Conservation (phyloP, 768 basidiomycete species). For the Kondoa subrosea region DNA sequence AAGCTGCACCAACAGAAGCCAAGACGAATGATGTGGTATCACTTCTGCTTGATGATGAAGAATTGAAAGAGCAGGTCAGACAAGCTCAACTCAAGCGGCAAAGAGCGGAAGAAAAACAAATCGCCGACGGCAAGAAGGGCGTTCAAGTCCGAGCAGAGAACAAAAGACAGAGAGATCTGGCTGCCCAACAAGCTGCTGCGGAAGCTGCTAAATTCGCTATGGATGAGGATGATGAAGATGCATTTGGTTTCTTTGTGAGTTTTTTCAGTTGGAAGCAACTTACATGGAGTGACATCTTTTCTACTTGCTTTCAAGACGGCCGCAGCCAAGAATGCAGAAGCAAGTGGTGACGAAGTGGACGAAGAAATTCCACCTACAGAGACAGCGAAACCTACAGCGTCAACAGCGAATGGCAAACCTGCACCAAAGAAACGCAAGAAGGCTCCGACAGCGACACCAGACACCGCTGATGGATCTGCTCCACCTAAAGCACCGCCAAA, state of each 20-base stretch:
- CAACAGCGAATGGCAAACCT: background rate
- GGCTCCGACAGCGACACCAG: background rate
- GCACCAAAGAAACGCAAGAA: slow-evolving; percentile 8
- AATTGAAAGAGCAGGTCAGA: slow-evolving; percentile 42
- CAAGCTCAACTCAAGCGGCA: slow-evolving; percentile 29
- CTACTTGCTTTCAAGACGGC: too few relatives aligned
- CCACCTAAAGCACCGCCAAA: slow-evolving; percentile 12
- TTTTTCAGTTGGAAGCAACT: too few relatives aligned
- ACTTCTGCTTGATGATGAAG: slow-evolving; percentile 81
- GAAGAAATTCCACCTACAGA: slow-evolving; percentile 15
- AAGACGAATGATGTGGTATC: slow-evolving; percentile 96
- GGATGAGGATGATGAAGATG: slow-evolving; percentile 18
- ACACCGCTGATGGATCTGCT: slow-evolving; percentile 8
- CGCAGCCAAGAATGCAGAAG: too few relatives aligned
- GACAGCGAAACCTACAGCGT: slow-evolving; percentile 7
- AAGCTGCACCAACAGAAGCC: slow-evolving; percentile 30
- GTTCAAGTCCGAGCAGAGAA: slow-evolving; percentile 25
- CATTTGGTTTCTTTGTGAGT: slow-evolving; percentile 18
- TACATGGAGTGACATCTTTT: too few relatives aligned
- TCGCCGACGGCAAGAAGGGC: slow-evolving; percentile 26
- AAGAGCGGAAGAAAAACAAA: slow-evolving; percentile 30
- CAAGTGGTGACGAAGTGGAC: slow-evolving; percentile 30
- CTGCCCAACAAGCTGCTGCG: background rate
- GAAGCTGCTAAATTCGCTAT: background rate
- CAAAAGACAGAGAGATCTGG: slow-evolving; percentile 26